A percentile compares a stretch with the other conserved stretches of the same genome.
These are phyloP conservation scores for Fusarium sp. DNA, from an alignment of 2,329 filamentous ascomycete genomes.

Conservation along the genomic window DNA sequence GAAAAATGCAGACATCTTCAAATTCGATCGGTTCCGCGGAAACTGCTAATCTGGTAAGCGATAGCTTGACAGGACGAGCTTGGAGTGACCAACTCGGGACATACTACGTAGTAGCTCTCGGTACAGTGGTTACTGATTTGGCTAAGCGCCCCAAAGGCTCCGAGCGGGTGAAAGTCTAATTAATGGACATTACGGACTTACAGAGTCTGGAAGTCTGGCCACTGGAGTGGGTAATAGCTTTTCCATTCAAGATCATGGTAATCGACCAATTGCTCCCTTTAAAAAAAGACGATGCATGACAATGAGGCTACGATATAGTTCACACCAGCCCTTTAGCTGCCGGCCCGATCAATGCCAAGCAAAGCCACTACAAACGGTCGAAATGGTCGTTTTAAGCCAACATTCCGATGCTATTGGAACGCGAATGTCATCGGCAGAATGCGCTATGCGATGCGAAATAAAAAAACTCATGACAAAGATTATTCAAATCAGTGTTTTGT, in stretches of 20 bases:
- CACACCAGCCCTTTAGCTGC: not conserved
- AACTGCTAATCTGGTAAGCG: not conserved
- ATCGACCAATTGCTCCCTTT: not conserved
- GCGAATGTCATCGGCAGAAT: not conserved
- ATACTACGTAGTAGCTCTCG: too few relatives aligned
- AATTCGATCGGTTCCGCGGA: not conserved
- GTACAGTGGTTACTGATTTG: not conserved
- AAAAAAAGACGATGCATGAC: not conserved
- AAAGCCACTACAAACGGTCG: constrained; percentile 24
- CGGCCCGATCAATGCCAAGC: constrained; percentile 1
- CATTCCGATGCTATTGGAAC: constrained; percentile 14
- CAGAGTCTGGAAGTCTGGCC: not conserved
- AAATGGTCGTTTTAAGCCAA: constrained; percentile 3
- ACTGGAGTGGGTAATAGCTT: not conserved
- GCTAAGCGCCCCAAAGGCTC: not conserved
- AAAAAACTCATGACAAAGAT: not conserved
- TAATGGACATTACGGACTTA: too few relatives aligned
- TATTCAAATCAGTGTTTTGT: not conserved
- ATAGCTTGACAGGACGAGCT: not conserved
- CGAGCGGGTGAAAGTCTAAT: not conserved
- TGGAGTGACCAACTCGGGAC: not conserved
- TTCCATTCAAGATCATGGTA: not conserved
- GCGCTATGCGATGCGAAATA: not conserved
- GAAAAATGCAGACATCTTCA: not conserved
- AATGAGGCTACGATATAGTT: not conserved